These are phyloP conservation scores for Paraglomus occultum DNA, from an alignment of 192 early-diverging fungal genomes.

Conservation along the genomic window DNA sequence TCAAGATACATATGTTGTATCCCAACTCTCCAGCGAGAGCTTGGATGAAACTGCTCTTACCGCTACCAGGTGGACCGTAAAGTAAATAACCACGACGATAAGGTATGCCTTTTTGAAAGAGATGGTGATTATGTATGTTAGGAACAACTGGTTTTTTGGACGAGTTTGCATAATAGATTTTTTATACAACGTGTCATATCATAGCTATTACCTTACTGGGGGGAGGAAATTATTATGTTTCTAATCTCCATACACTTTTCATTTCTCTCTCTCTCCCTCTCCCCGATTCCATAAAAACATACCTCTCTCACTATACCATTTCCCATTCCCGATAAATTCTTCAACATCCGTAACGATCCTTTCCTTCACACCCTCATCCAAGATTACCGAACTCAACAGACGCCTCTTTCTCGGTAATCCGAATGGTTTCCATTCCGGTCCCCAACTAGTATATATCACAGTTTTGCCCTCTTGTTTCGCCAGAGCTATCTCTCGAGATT, in stretches of 20 bases:
- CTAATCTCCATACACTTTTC: not conserved
- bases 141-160: too few species aligned
- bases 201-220: not conserved
- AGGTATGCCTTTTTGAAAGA: slow-evolving; percentile 59
- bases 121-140: not conserved
- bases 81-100: slow-evolving; percentile 87
- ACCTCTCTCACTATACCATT: slow-evolving; percentile 81
- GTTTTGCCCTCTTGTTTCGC: slow-evolving; percentile 92
- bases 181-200: not conserved
- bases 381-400: slow-evolving; percentile 66
- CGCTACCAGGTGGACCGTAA: slow-evolving; percentile 86
- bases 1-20: slow-evolving; percentile 88
- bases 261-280: not conserved
- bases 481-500: slow-evolving; percentile 80
- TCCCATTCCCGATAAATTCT: slow-evolving; percentile 75
- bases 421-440: slow-evolving; percentile 96
- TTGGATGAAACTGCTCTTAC: slow-evolving; percentile 92
- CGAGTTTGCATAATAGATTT: not conserved
- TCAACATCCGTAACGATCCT: slow-evolving; percentile 66
- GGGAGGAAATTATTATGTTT: too few species aligned
- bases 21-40: slow-evolving; percentile 85
- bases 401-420: slow-evolving; percentile 85
- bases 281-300: not conserved
- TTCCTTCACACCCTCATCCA: slow-evolving; percentile 67
- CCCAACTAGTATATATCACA: slow-evolving; percentile 92